Conservation (phyloP, 140 eudicot species). For the Oenanthe javanica region DNA sequence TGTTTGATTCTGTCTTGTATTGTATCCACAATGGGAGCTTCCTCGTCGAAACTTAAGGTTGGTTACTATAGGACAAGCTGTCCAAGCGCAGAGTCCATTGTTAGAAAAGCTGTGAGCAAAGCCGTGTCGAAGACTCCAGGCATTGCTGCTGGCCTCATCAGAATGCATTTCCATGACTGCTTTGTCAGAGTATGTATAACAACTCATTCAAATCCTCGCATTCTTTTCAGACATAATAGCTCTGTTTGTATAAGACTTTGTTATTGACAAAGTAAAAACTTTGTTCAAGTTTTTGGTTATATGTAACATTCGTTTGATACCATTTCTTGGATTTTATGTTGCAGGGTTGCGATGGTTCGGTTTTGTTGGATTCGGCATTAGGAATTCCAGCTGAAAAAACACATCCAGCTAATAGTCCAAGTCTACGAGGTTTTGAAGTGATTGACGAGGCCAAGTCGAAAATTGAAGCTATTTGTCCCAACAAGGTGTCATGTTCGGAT, state of each 20-base stretch:
- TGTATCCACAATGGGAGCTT: not conserved
- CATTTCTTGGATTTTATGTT: not conserved
- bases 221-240: too few relatives aligned
- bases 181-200: slow-evolving; percentile 26
- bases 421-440: slow-evolving; percentile 27
- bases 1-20: slow-evolving; percentile 6
- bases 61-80: slow-evolving; percentile 23
- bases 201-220: not conserved
- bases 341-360: not conserved
- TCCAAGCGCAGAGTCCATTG: slow-evolving; percentile 22
- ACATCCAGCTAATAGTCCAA: slow-evolving; percentile 16
- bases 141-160: slow-evolving; percentile 33
- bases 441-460: slow-evolving; percentile 25
- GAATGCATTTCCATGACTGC: slow-evolving; percentile 44
- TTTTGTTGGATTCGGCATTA: not conserved
- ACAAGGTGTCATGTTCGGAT: not conserved
- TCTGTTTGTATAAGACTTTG: not conserved
- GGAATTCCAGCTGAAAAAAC: slow-evolving; percentile 11
- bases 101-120: slow-evolving; percentile 18
- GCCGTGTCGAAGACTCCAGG: slow-evolving; percentile 19
- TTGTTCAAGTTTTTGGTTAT: too few relatives aligned
- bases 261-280: not conserved
- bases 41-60: slow-evolving; percentile 8
- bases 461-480: slow-evolving; percentile 23
- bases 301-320: not conserved